These are phyloP conservation scores for Periconia macrospinosa DNA, from an alignment of 2,329 filamentous ascomycete genomes.

Conservation along the genomic window DNA sequence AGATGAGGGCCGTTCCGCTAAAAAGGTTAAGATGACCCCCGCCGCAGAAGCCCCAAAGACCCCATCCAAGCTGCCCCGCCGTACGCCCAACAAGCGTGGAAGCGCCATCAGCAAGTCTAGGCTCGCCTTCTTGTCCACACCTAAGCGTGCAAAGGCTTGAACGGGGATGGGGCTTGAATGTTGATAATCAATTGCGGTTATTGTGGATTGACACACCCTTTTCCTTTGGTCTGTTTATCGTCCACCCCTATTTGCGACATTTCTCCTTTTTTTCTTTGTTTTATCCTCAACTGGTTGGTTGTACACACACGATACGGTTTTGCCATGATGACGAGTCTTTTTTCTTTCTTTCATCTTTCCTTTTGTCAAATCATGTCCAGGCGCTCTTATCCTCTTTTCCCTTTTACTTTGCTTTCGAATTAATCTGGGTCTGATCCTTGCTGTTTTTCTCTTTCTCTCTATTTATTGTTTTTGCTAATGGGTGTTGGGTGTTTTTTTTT, in stretches of 20 bases:
- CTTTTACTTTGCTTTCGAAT: too few relatives aligned
- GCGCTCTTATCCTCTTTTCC: background rate
- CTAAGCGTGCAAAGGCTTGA: slow-evolving; percentile 38
- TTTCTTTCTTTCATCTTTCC: background rate
- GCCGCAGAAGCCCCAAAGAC: slow-evolving; percentile 30
- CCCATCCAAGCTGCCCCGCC: slow-evolving; percentile 35
- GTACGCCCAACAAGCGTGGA: slow-evolving; percentile 29
- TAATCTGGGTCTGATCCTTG: background rate
- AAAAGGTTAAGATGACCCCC: slow-evolving; percentile 33
- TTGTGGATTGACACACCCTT: too few relatives aligned
- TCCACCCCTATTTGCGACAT: too few relatives aligned
- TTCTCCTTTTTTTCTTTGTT: background rate
- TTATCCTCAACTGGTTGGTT: background rate
- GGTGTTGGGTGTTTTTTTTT: background rate
- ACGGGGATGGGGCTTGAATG: background rate
- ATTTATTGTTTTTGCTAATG: too few relatives aligned
- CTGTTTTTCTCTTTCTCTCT: background rate
- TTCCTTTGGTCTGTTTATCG: background rate
- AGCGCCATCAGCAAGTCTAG: slow-evolving; percentile 41
- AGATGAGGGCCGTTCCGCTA: slow-evolving; percentile 33
- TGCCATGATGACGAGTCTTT: background rate
- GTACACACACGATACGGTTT: background rate
- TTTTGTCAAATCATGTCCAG: too few relatives aligned
- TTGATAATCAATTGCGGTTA: too few relatives aligned
- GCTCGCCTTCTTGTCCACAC: slow-evolving; percentile 42